These are phyloP conservation scores for Eucalyptus virginea DNA, from an alignment of 345 rosid species.

Conservation along the genomic window DNA sequence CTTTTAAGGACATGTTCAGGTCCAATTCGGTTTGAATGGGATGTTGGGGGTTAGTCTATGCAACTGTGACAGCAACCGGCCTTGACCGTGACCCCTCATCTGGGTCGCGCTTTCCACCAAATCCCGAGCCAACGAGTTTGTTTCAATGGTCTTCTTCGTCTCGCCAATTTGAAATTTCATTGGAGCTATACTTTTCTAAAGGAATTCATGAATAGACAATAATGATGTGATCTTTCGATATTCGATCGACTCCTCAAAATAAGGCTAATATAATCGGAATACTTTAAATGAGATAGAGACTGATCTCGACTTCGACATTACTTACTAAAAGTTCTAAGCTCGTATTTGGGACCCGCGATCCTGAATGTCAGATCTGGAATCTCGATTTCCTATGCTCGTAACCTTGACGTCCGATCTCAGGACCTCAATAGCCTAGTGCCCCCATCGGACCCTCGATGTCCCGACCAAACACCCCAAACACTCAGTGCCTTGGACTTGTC, in stretches of 20 bases:
- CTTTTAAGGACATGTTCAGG: too few relatives aligned
- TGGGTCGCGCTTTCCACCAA: not conserved
- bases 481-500: not conserved
- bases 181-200: not conserved
- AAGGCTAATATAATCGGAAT: fast-evolving
- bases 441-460: not conserved
- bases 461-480: not conserved
- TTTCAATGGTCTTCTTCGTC: not conserved
- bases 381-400: not conserved
- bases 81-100: not conserved
- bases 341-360: not conserved
- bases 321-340: not conserved
- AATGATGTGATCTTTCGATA: not conserved
- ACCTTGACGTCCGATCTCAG: not conserved
- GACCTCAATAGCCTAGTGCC: not conserved
- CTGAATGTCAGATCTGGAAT: not conserved
- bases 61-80: not conserved
- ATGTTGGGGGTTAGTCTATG: not conserved
- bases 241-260: not conserved
- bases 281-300: not conserved
- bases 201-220: not conserved
- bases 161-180: not conserved
- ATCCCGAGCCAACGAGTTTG: not conserved
- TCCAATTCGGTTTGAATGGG: not conserved
- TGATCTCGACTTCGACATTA: not conserved